Evolutionary conservation across 345 rosid species (phyloP).

Genomic region (Sisymbrium irio): DNA sequence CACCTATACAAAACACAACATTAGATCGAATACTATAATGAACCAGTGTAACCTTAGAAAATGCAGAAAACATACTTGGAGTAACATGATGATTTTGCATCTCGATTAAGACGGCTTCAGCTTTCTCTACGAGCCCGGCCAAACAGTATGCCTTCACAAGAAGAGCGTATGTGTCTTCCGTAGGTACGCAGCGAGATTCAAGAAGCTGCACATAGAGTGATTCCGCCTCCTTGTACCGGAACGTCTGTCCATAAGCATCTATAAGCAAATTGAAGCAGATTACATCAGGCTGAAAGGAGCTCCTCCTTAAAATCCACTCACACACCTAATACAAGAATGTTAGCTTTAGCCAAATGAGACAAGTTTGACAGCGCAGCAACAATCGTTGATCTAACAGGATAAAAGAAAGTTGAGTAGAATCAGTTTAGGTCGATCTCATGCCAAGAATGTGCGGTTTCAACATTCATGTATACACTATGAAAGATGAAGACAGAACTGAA

Average conservation of each 20-base stretch:
- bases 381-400: no score
- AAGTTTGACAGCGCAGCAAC: background rate
- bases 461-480: background rate
- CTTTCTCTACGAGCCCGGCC: constrained; percentile 55
- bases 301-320: constrained; percentile 76
- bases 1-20: constrained; percentile 43
- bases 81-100: constrained; percentile 70
- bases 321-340: constrained; percentile 49
- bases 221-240: constrained; percentile 66
- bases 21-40: background rate
- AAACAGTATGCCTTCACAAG: constrained; percentile 77
- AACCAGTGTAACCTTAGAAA: background rate
- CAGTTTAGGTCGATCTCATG: background rate
- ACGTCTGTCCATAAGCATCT: constrained; percentile 80
- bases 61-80: constrained; percentile 55
- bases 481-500: background rate
- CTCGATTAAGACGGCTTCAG: constrained; percentile 74
- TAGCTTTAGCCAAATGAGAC: constrained; percentile 2
- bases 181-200: constrained; percentile 76
- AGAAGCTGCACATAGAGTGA: constrained; percentile 63
- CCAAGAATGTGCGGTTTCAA: background rate
- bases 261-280: constrained; percentile 85
- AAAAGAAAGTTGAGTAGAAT: no score
- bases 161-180: constrained; percentile 87
- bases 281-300: constrained; percentile 83